Evolutionary conservation across 805 yeast genomes (phyloP).

Genomic region (Kuraishia floccosa): DNA sequence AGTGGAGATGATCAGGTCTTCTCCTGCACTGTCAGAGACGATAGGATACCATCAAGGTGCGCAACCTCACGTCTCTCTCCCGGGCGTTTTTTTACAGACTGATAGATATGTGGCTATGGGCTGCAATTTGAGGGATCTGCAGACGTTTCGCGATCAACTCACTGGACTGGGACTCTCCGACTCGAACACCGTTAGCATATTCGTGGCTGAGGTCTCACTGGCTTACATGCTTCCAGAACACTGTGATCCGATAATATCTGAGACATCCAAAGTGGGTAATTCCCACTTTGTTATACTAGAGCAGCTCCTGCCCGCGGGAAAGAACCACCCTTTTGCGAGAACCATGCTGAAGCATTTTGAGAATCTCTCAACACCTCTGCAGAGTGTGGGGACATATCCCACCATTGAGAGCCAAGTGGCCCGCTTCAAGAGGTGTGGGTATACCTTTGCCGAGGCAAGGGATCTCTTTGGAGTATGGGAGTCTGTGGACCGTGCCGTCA

Average conservation of each 20-base stretch:
- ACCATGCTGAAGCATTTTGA: constrained; percentile 67
- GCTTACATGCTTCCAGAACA: constrained; percentile 65
- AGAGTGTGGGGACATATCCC: constrained; percentile 50
- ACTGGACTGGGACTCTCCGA: constrained; percentile 12
- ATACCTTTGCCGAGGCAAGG: constrained; percentile 32
- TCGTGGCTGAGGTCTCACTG: constrained; percentile 73
- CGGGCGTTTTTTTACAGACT: constrained; percentile 23
- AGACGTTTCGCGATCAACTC: constrained; percentile 23
- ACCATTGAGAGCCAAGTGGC: constrained; percentile 31
- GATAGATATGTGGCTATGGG: constrained; percentile 45
- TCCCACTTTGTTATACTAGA: constrained; percentile 60
- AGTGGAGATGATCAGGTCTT: constrained; percentile 33
- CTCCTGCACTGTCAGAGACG: constrained; percentile 32
- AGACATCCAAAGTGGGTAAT: constrained; percentile 30
- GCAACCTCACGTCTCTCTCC: not conserved
- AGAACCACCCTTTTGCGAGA: constrained; percentile 53
- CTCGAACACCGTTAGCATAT: constrained; percentile 32
- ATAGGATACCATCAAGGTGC: constrained; percentile 24
- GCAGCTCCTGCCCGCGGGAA: constrained; percentile 59
- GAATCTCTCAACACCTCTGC: constrained; percentile 55
- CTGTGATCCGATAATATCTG: constrained; percentile 50
- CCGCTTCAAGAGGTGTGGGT: constrained; percentile 39
- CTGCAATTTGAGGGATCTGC: constrained; percentile 49
- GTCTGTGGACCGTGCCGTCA: constrained; percentile 24
- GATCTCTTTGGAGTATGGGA: constrained; percentile 55